phyloP scores from a whole-genome alignment of 208 protist species.

The Herpetomonas muscarum region DNA sequence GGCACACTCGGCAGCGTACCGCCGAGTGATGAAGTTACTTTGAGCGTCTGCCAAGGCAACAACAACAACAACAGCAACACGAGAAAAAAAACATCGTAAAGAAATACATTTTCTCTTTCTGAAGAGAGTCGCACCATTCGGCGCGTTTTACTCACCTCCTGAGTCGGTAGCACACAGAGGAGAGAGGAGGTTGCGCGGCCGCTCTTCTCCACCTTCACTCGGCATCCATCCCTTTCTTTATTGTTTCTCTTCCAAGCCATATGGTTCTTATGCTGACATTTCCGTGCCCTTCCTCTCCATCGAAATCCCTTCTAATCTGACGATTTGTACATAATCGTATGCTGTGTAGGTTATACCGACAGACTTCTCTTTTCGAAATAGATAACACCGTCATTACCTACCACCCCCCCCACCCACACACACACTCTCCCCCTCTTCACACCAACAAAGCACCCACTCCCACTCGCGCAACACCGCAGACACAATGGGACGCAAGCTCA shows the following conservation, averaged over 20 bases:
- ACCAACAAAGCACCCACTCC: not conserved
- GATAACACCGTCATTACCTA: too few relatives aligned
- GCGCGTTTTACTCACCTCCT: not conserved
- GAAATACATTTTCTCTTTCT: too few relatives aligned
- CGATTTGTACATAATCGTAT: not conserved
- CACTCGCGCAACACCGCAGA: not conserved
- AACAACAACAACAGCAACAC: too few relatives aligned
- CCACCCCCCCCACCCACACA: not conserved
- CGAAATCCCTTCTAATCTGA: not conserved
- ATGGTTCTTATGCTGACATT: not conserved
- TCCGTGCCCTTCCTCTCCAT: not conserved
- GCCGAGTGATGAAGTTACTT: too few relatives aligned
- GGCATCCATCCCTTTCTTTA: not conserved
- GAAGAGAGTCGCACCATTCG: too few relatives aligned
- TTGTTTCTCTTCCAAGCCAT: not conserved
- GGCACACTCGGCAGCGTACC: too few relatives aligned
- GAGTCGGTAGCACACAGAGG: not conserved
- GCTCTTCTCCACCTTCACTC: not conserved
- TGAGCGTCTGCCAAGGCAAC: too few relatives aligned
- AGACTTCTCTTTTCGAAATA: not conserved
- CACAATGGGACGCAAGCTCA: constrained; percentile 10
- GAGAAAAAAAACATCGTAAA: too few relatives aligned
- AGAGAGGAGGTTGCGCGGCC: not conserved
- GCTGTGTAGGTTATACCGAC: not conserved
- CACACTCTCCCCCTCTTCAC: not conserved